Percentiles rank a stretch among this genome's conserved stretches.
phyloP scores from a whole-genome alignment of 768 basidiomycete species.

The Boletus patriciae region DNA sequence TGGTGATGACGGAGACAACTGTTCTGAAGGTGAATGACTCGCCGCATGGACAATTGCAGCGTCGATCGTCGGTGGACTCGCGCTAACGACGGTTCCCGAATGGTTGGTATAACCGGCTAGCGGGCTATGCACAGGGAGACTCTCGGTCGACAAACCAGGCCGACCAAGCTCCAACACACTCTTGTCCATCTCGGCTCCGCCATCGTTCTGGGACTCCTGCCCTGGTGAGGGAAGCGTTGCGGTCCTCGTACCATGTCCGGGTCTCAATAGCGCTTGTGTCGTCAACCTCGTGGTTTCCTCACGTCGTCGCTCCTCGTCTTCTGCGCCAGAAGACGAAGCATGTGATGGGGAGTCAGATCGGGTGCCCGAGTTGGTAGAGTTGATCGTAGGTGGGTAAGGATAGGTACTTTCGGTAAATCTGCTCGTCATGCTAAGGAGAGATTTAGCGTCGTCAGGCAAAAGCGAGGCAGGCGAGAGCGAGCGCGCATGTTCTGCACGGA shows the following conservation, averaged over 20 bases:
- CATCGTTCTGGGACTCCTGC: conserved; percentile 2
- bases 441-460: conserved; percentile 27
- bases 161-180: conserved; percentile 76
- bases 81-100: neutral
- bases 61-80: conserved; percentile 6
- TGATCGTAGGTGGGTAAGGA: conserved; percentile 24
- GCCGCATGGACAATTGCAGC: neutral
- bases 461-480: conserved; percentile 19
- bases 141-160: conserved; percentile 76
- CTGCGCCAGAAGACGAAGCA: conserved; percentile 18
- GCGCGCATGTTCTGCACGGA: conserved; percentile 16
- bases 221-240: conserved; percentile 35
- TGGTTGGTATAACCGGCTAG: conserved; percentile 1
- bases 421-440: conserved; percentile 30
- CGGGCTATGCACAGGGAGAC: conserved; percentile 40
- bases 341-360: conserved; percentile 20
- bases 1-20: conserved; percentile 6
- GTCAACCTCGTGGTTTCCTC: conserved; percentile 25
- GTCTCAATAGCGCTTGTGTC: conserved; percentile 22
- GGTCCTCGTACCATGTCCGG: conserved; percentile 25
- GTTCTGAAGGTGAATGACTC: conserved; percentile 4
- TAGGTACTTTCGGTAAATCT: conserved; percentile 30
- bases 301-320: conserved; percentile 24
- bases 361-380: conserved; percentile 18
- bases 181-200: conserved; percentile 55